These are phyloP conservation scores for Anaeramoeba ignava DNA, from an alignment of 78 protist species.

Conservation along the genomic window DNA sequence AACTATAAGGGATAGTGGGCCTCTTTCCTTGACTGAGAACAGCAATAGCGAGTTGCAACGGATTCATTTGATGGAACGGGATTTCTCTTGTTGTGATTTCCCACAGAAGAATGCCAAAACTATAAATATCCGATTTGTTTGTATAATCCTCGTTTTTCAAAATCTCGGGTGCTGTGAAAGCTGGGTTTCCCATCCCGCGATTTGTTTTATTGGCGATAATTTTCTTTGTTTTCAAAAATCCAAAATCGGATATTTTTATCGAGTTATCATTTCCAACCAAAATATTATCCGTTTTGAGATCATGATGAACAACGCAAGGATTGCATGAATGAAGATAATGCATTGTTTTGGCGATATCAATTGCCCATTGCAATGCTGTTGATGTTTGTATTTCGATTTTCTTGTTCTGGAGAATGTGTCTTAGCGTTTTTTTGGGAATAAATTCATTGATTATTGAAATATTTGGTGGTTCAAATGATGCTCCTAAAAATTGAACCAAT, in stretches of 20 bases:
- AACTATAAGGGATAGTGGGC: too few species aligned
- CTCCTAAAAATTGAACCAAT: neutral
- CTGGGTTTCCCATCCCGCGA: neutral
- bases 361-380: neutral
- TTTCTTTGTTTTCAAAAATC: neutral
- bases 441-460: neutral
- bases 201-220: neutral
- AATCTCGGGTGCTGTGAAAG: neutral
- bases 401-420: neutral
- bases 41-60: too few species aligned
- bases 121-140: conserved; percentile 7
- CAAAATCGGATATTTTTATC: neutral
- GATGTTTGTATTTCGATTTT: neutral
- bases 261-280: neutral
- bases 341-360: neutral
- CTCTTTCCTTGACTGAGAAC: too few species aligned
- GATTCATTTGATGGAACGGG: too few species aligned
- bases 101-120: too few species aligned
- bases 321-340: neutral
- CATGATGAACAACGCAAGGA: neutral
- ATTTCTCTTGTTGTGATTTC: too few species aligned
- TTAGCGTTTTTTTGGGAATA: neutral
- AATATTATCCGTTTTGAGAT: neutral
- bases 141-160: neutral
- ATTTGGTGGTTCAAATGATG: neutral